Evolutionary conservation across 192 early-diverging fungal genomes (phyloP).

Genomic region (Backusella sp.): DNA sequence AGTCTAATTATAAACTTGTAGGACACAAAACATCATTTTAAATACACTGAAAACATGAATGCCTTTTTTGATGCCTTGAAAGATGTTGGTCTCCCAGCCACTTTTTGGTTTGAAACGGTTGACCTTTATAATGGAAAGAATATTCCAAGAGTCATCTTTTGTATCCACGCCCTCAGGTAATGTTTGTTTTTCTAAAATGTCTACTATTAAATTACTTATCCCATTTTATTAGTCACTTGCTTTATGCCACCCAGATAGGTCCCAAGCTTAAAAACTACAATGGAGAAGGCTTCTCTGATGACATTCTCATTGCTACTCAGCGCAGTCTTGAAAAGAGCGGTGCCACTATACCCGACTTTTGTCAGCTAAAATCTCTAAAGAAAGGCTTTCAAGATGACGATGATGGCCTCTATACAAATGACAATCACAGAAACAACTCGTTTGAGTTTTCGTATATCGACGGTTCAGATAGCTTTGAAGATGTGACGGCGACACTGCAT

Average conservation of each 20-base stretch:
- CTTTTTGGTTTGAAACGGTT: constrained; percentile 97
- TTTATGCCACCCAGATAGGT: constrained; percentile 80
- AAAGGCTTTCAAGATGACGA: constrained; percentile 44
- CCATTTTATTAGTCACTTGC: constrained; percentile 71
- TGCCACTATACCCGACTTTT: constrained; percentile 86
- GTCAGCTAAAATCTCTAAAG: constrained; percentile 69
- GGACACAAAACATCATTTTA: constrained; percentile 83
- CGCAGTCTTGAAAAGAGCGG: constrained; percentile 81
- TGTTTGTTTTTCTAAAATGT: not conserved
- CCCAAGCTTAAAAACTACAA: constrained; percentile 92
- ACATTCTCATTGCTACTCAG: constrained; percentile 74
- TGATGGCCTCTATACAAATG: not conserved
- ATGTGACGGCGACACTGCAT: not conserved
- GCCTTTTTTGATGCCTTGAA: constrained; percentile 82
- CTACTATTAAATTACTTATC: not conserved
- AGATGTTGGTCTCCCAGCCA: constrained; percentile 77
- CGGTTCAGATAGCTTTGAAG: not conserved
- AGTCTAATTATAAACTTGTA: constrained; percentile 16
- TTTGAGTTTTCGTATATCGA: constrained; percentile 1
- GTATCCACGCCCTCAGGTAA: constrained; percentile 92
- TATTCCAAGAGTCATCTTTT: constrained; percentile 98
- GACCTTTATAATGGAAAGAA: constrained; percentile 99
- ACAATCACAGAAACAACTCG: not conserved
- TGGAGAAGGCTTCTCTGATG: constrained; percentile 87
- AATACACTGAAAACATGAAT: constrained; percentile 98